Evolutionary conservation across 805 yeast genomes (phyloP).

Genomic region (Suhomyces faveliae): DNA sequence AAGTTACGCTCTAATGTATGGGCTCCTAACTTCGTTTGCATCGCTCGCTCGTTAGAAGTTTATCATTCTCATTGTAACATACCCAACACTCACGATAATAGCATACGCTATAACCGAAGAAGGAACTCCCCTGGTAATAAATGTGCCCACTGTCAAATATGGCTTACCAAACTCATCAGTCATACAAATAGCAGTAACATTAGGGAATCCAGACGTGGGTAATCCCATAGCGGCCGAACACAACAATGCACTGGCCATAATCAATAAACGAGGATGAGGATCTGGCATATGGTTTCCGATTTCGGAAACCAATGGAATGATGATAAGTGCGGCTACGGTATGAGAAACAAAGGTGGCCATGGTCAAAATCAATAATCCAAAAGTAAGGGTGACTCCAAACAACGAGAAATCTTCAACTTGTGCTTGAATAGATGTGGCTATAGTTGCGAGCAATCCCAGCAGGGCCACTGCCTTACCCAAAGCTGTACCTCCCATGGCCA

Average conservation of each 20-base stretch:
- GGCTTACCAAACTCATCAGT: conserved; percentile 42
- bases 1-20: too few relatives aligned
- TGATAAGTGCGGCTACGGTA: conserved; percentile 44
- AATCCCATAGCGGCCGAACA: conserved; percentile 47
- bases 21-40: too few relatives aligned
- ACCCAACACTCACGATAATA: conserved; percentile 37
- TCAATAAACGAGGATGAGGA: conserved; percentile 39
- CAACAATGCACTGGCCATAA: conserved; percentile 42
- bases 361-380: conserved; percentile 45
- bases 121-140: conserved; percentile 44
- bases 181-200: conserved; percentile 44
- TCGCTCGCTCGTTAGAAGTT: conserved; percentile 9
- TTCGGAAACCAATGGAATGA: conserved; percentile 42
- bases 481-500: conserved; percentile 98
- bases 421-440: conserved; percentile 67
- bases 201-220: conserved; percentile 46
- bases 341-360: conserved; percentile 46
- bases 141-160: conserved; percentile 40
- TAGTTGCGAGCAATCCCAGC: conserved; percentile 78
- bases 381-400: conserved; percentile 70
- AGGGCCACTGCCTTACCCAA: conserved; percentile 93
- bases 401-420: conserved; percentile 66
- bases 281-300: conserved; percentile 37
- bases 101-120: conserved; percentile 38
- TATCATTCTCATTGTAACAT: conserved; percentile 34